Conservation (phyloP, 352 stramenopile genomes). For the Phytopythium litorale region DNA sequence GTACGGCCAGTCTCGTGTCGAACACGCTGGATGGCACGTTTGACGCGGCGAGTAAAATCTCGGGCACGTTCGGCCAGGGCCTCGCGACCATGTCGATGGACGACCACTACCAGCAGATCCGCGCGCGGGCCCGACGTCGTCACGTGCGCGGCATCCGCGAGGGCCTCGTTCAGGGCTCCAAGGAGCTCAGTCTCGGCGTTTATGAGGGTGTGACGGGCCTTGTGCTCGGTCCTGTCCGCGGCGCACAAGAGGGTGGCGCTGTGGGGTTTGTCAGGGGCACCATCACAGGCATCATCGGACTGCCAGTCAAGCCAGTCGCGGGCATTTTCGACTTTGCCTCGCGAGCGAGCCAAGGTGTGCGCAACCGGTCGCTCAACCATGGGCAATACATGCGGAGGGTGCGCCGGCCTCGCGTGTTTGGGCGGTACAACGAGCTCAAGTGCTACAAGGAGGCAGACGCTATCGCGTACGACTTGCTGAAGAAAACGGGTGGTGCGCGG, state of each 20-base stretch:
- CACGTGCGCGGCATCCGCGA: conserved; percentile 80
- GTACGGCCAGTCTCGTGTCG: conserved; percentile 81
- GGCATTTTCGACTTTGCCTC: conserved; percentile 91
- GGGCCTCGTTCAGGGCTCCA: conserved; percentile 79
- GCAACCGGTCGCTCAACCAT: conserved; percentile 79
- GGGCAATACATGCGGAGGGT: conserved; percentile 76
- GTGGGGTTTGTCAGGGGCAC: conserved; percentile 84
- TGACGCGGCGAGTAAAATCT: conserved; percentile 86
- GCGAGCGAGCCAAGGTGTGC: conserved; percentile 78
- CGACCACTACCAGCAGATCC: conserved; percentile 86
- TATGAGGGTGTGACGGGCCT: conserved; percentile 84
- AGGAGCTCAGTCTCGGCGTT: conserved; percentile 78
- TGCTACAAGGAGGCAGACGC: conserved; percentile 88
- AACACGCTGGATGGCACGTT: conserved; percentile 88
- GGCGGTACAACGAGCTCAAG: conserved; percentile 86
- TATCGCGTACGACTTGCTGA: conserved; percentile 82
- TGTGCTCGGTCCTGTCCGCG: conserved; percentile 79
- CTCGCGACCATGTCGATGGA: conserved; percentile 84
- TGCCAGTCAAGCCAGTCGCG: conserved; percentile 83
- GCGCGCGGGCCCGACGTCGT: conserved; percentile 64
- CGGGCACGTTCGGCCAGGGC: conserved; percentile 83
- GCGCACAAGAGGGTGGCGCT: conserved; percentile 70
- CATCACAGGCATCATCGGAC: conserved; percentile 83
- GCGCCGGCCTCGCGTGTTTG: conserved; percentile 80
- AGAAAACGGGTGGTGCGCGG: conserved; percentile 60